phyloP scores from a whole-genome alignment of 2,329 filamentous ascomycete species.

The Botrytis fabae region DNA sequence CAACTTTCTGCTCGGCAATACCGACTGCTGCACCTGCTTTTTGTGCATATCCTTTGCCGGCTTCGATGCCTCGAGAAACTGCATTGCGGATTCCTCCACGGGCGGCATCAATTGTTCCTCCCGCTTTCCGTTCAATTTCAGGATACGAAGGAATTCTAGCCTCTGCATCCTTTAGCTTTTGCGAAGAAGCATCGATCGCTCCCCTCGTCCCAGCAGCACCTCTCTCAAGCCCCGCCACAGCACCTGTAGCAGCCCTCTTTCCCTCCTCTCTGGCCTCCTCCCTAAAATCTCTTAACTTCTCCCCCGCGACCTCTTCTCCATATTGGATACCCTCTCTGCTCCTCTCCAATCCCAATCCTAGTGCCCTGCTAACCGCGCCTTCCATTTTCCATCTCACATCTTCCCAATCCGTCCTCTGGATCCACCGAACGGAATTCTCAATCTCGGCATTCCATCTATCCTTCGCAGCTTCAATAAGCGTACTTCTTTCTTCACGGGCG shows the following conservation, averaged over 20 bases:
- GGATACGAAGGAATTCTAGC: slow-evolving; percentile 34
- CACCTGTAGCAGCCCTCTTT: slow-evolving; percentile 34
- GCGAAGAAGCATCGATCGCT: slow-evolving; percentile 30
- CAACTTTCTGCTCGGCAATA: slow-evolving; percentile 44
- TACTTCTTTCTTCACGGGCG: slow-evolving; percentile 53
- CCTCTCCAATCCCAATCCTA: slow-evolving; percentile 38
- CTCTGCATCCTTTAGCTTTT: slow-evolving; percentile 32
- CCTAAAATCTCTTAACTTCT: slow-evolving; percentile 42
- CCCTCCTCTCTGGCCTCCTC: slow-evolving; percentile 44
- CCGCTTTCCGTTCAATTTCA: slow-evolving; percentile 31
- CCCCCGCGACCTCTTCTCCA: slow-evolving; percentile 40
- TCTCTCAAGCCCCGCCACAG: slow-evolving; percentile 32
- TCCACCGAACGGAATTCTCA: slow-evolving; percentile 63
- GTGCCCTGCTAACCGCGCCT: slow-evolving; percentile 47
- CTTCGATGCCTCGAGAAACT: slow-evolving; percentile 41
- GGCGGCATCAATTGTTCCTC: slow-evolving; percentile 44
- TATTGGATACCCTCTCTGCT: slow-evolving; percentile 37
- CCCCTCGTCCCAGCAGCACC: slow-evolving; percentile 26
- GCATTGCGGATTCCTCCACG: slow-evolving; percentile 42
- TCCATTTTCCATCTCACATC: slow-evolving; percentile 61
- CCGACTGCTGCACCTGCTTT: slow-evolving; percentile 45
- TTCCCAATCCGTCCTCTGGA: slow-evolving; percentile 66
- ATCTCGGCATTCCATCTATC: slow-evolving; percentile 78
- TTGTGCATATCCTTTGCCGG: slow-evolving; percentile 43
- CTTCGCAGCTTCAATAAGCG: slow-evolving; percentile 67